Conservation (phyloP, 1,139 yeast species). For the Ogataea hybrid region DNA sequence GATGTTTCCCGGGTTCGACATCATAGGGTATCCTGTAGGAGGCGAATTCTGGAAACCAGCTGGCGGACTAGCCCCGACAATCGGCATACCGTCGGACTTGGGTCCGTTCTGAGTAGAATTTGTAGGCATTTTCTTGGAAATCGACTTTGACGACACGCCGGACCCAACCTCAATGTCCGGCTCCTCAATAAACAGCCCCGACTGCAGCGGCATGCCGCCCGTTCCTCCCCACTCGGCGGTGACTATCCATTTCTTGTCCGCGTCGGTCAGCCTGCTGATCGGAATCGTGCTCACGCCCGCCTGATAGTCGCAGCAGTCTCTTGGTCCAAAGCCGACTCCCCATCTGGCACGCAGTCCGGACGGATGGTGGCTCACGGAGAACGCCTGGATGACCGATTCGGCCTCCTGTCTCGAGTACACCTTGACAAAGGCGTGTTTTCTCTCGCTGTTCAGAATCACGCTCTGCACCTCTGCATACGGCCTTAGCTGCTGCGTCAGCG, state of each 20-base stretch:
- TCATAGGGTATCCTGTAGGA: constrained; percentile 14
- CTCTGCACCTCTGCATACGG: constrained; percentile 97
- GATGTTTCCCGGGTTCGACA: constrained; percentile 24
- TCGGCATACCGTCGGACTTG: constrained; percentile 53
- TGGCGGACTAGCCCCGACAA: constrained; percentile 11
- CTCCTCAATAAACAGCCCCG: constrained; percentile 88
- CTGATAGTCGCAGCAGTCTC: constrained; percentile 96
- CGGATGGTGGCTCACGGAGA: constrained; percentile 31
- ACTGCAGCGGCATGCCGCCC: constrained; percentile 79
- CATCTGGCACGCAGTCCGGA: constrained; percentile 80
- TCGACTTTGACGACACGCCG: constrained; percentile 91
- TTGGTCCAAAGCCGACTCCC: constrained; percentile 99
- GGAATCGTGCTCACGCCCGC: constrained; percentile 89
- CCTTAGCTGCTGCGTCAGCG: constrained; percentile 62
- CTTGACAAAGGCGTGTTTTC: constrained; percentile 94
- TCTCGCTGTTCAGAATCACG: constrained; percentile 78
- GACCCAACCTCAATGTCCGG: constrained; percentile 97
- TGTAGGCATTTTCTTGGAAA: constrained; percentile 84
- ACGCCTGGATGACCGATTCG: constrained; percentile 60
- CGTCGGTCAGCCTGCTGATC: constrained; percentile 82
- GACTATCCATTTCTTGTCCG: constrained; percentile 87
- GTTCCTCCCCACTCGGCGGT: constrained; percentile 98
- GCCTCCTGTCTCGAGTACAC: constrained; percentile 96
- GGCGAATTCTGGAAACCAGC: constrained; percentile 12
- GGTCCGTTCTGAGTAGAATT: constrained; percentile 87